phyloP scores from a whole-genome alignment of 768 basidiomycete species.

The Pulveroboletus sp. region DNA sequence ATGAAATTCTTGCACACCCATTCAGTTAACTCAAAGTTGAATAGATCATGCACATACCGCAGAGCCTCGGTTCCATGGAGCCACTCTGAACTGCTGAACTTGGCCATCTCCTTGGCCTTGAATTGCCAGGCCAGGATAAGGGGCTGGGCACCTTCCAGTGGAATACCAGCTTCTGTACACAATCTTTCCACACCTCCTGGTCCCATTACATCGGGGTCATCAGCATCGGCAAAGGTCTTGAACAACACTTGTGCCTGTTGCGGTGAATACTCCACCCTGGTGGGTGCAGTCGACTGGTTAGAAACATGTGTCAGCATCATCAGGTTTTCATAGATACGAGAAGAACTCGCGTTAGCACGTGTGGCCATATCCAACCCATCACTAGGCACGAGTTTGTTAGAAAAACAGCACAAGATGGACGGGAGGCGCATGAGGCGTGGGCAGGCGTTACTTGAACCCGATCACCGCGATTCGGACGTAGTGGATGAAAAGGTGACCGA shows the following conservation, averaged over 20 bases:
- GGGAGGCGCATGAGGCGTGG: slow-evolving; percentile 54
- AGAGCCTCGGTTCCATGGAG: slow-evolving; percentile 46
- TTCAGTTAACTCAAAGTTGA: slow-evolving; percentile 1
- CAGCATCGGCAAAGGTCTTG: slow-evolving; percentile 55
- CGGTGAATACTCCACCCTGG: slow-evolving; percentile 42
- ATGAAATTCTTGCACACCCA: slow-evolving; percentile 42
- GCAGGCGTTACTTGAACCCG: slow-evolving; percentile 21
- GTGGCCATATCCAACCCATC: slow-evolving; percentile 40
- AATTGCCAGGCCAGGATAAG: slow-evolving; percentile 76
- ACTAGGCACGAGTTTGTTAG: slow-evolving; percentile 51
- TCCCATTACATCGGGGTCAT: slow-evolving; percentile 50
- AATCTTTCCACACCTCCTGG: slow-evolving; percentile 70
- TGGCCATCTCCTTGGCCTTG: slow-evolving; percentile 67
- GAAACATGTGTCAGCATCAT: not conserved
- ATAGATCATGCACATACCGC: slow-evolving; percentile 34
- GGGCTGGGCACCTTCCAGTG: slow-evolving; percentile 69
- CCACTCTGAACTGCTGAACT: slow-evolving; percentile 69
- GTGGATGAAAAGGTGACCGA: slow-evolving; percentile 11
- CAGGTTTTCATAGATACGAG: not conserved
- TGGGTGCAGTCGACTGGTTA: slow-evolving; percentile 3
- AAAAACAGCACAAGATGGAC: slow-evolving; percentile 60
- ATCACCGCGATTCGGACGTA: slow-evolving; percentile 20
- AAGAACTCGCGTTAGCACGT: slow-evolving; percentile 28
- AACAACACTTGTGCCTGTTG: slow-evolving; percentile 55
- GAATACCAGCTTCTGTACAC: slow-evolving; percentile 64